phyloP scores from a whole-genome alignment of 2,329 filamentous ascomycete species.

The Cladosporium sp. region DNA sequence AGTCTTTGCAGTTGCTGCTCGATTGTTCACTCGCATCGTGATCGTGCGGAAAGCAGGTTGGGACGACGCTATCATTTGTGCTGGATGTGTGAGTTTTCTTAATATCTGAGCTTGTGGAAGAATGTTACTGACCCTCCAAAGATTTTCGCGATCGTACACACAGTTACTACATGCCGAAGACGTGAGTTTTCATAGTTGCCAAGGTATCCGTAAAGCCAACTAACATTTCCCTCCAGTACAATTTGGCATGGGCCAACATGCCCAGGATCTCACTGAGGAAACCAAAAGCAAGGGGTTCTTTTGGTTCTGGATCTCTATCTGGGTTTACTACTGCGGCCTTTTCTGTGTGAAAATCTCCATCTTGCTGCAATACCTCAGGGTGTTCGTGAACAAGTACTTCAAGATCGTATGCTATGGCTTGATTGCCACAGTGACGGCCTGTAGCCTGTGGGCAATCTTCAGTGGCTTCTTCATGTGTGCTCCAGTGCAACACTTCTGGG shows the following conservation, averaged over 20 bases:
- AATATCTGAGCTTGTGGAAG: too few species aligned
- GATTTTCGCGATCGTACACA: slow-evolving; percentile 6
- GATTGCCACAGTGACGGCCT: slow-evolving; percentile 25
- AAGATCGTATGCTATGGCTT: slow-evolving; percentile 20
- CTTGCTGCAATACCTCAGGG: slow-evolving; percentile 21
- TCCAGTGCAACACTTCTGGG: slow-evolving; percentile 30
- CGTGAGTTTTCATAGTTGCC: not conserved
- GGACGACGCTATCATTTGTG: slow-evolving; percentile 17
- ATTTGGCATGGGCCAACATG: slow-evolving; percentile 21
- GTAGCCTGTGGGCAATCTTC: slow-evolving; percentile 28
- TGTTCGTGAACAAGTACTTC: slow-evolving; percentile 17
- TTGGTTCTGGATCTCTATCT: slow-evolving; percentile 20
- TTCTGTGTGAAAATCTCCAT: slow-evolving; percentile 22
- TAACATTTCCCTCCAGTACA: slow-evolving; percentile 12
- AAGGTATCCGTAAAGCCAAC: too few species aligned
- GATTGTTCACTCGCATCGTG: slow-evolving; percentile 21
- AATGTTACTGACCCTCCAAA: slow-evolving; percentile 1
- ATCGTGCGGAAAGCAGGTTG: slow-evolving; percentile 16
- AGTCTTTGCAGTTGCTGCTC: slow-evolving; percentile 18
- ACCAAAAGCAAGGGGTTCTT: slow-evolving; percentile 12
- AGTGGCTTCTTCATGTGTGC: slow-evolving; percentile 31
- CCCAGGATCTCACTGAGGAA: slow-evolving; percentile 7
- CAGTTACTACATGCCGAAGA: slow-evolving; percentile 5
- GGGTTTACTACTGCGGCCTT: slow-evolving; percentile 16
- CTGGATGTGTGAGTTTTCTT: slow-evolving; percentile 5